These are phyloP conservation scores for Botryotinia calthae DNA, from an alignment of 2,329 filamentous ascomycete genomes.

Conservation along the genomic window DNA sequence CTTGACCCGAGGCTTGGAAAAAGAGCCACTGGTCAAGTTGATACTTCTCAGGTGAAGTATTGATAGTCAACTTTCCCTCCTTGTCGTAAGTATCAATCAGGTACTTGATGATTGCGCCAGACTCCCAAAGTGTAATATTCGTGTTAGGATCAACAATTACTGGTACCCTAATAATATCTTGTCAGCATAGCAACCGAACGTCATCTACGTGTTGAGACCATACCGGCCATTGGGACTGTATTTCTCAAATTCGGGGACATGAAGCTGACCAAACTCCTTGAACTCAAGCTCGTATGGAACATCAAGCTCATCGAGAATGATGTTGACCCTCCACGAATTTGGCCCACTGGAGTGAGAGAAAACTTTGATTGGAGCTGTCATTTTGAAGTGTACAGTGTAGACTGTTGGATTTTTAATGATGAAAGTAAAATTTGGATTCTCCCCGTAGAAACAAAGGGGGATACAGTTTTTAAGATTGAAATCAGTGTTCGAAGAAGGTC, in stretches of 20 bases:
- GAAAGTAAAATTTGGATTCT: no score
- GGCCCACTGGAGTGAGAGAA: neutral
- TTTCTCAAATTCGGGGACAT: slow-evolving; percentile 40
- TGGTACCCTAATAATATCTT: neutral
- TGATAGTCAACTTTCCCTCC: slow-evolving; percentile 36
- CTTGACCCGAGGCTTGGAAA: neutral
- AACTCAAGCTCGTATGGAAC: slow-evolving; percentile 24
- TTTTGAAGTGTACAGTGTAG: no score
- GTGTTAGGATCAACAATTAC: neutral
- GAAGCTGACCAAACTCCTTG: slow-evolving; percentile 35
- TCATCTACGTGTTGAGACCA: no score
- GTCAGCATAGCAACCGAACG: no score
- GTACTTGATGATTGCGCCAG: slow-evolving; percentile 42
- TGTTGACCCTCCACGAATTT: slow-evolving; percentile 41
- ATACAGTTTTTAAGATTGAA: no score
- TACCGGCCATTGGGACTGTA: slow-evolving; percentile 33
- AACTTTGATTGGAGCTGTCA: neutral
- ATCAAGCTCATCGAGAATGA: slow-evolving; percentile 45
- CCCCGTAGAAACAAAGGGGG: no score
- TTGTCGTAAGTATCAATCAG: slow-evolving; percentile 30
- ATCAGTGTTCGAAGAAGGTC: no score
- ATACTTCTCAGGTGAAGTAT: slow-evolving; percentile 25
- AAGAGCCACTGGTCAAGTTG: neutral
- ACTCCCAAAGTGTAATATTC: slow-evolving; percentile 46
- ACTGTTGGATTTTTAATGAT: no score